phyloP scores from a whole-genome alignment of 2,329 filamentous ascomycete species.

The Trichoderma citrinoviride region DNA sequence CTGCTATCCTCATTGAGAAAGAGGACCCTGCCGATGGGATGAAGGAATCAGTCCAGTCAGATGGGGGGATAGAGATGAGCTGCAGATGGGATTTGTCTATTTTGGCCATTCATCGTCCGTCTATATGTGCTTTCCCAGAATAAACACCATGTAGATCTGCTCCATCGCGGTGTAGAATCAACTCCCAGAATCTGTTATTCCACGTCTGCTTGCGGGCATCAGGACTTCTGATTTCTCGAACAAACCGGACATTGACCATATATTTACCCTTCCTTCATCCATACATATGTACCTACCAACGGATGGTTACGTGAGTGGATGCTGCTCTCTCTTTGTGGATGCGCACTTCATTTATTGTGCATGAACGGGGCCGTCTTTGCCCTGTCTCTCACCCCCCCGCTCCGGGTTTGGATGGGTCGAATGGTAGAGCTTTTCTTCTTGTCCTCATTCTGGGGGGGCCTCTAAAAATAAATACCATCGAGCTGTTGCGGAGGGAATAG shows the following conservation, averaged over 20 bases:
- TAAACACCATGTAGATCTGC: no score
- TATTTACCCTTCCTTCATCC: no score
- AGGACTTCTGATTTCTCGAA: no score
- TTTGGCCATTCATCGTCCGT: no score
- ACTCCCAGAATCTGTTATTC: no score
- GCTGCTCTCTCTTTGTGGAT: slow-evolving; percentile 6
- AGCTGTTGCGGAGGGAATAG: not conserved
- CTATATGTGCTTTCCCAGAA: no score
- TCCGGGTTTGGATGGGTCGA: not conserved
- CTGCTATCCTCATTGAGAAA: slow-evolving; percentile 9
- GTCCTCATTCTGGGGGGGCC: not conserved
- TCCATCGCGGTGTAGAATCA: no score
- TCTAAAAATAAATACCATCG: not conserved
- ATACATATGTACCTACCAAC: no score
- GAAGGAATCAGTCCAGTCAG: not conserved
- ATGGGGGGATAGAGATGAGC: not conserved
- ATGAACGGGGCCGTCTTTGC: slow-evolving; percentile 8
- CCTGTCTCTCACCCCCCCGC: not conserved
- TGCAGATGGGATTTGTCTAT: not conserved
- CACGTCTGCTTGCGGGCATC: no score
- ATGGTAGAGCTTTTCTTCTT: not conserved
- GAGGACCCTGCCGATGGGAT: not conserved
- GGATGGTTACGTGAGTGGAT: not conserved
- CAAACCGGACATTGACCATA: no score
- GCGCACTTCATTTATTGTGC: slow-evolving; percentile 9